A percentile compares a stretch with the other conserved stretches of the same genome.
These are phyloP conservation scores for Isatis lusitanica DNA, from an alignment of 441 rosid genomes.

Conservation along the genomic window DNA sequence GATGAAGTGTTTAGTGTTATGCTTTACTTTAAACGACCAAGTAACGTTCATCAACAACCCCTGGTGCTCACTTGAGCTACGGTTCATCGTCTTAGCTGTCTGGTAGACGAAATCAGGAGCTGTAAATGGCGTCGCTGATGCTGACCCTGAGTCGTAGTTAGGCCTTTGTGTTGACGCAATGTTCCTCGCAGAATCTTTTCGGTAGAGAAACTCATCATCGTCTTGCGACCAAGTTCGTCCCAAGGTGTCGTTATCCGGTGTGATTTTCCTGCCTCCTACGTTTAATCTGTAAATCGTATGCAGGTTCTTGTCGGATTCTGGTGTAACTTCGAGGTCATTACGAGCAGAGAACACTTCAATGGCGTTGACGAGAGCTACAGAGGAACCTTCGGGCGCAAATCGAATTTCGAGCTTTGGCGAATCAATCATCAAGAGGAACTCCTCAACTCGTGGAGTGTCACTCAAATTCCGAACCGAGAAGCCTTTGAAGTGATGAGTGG, in stretches of 20 bases:
- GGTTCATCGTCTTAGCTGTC: conserved; percentile 3
- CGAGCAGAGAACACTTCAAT: conserved; percentile 27
- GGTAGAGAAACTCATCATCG: conserved; percentile 27
- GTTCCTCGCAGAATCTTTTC: neutral
- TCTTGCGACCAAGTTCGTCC: conserved; percentile 30
- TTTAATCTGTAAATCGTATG: conserved; percentile 30
- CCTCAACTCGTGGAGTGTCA: conserved; percentile 25
- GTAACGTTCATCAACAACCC: neutral
- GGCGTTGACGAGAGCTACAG: conserved; percentile 31
- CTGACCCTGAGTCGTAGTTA: neutral
- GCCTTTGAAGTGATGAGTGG: conserved; percentile 24
- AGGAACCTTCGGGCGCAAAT: conserved; percentile 3
- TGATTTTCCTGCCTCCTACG: conserved; percentile 19
- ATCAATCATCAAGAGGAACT: conserved; percentile 28
- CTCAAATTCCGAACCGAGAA: conserved; percentile 15
- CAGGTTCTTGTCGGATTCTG: neutral
- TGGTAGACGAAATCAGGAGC: conserved; percentile 31
- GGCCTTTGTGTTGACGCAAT: neutral
- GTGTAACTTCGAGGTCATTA: neutral
- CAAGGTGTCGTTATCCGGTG: conserved; percentile 18
- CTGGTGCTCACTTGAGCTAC: too few species aligned
- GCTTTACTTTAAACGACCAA: conserved; percentile 25
- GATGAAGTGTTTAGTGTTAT: neutral
- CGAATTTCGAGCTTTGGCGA: conserved; percentile 1
- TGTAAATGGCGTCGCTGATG: neutral